Conservation (phyloP, 2,329 filamentous ascomycete genomes). For the Alternaria sp. region DNA sequence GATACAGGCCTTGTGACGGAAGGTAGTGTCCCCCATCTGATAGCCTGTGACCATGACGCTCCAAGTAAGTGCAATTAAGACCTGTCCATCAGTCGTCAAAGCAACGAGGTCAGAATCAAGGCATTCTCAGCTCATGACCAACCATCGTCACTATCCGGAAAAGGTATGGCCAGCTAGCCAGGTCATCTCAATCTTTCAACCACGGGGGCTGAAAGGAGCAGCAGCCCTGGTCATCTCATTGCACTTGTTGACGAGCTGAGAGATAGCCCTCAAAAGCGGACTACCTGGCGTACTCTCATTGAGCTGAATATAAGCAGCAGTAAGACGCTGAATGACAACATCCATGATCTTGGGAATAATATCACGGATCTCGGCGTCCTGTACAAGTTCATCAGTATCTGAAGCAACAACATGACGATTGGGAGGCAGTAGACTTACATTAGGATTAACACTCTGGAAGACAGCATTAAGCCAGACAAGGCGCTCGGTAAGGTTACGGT, state of each 20-base stretch:
- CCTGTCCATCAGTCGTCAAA: neutral
- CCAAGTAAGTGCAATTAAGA: too few species aligned
- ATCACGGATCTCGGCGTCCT: conserved; percentile 65
- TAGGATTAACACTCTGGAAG: conserved; percentile 63
- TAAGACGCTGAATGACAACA: conserved; percentile 65
- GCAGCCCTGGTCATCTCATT: conserved; percentile 44
- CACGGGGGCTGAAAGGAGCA: conserved; percentile 23
- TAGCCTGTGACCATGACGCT: too few species aligned
- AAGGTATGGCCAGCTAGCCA: too few species aligned
- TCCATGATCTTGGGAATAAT: conserved; percentile 69
- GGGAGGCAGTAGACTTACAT: conserved; percentile 52
- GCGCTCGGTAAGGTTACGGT: conserved; percentile 63
- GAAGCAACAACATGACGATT: neutral
- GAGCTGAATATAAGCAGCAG: conserved; percentile 65
- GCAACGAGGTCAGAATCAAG: conserved; percentile 14
- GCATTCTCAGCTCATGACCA: conserved; percentile 43
- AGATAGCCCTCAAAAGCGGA: conserved; percentile 62
- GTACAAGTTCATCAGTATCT: conserved; percentile 24
- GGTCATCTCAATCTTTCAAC: conserved; percentile 6
- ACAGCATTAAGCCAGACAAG: conserved; percentile 68
- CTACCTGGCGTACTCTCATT: conserved; percentile 62
- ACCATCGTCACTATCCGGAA: neutral
- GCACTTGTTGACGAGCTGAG: conserved; percentile 52
- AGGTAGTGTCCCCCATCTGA: too few species aligned
- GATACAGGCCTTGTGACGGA: too few species aligned